Base-by-base conservation (phyloP, 768 basidiomycete genomes). In the Termitomyces heimii region DNA sequence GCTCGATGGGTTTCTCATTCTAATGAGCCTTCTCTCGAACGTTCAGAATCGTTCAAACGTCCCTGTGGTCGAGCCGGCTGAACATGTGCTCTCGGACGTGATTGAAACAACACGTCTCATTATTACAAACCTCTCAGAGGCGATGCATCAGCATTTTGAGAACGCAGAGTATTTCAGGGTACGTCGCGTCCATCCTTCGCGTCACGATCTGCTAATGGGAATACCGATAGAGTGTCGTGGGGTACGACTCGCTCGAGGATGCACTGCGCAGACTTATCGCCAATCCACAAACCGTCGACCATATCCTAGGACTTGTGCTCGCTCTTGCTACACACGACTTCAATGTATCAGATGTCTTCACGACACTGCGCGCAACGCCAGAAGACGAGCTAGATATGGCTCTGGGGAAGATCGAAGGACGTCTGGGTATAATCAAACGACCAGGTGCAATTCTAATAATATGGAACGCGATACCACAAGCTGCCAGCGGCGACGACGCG, bases 1-100 rank as follows among this genome's bases (percentile, higher is more conserved):
- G 64, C 74, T 88, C 64, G 92, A 93, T 59, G 92, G 92, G 0
- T 92, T 92, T 66, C 73, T 92, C 20, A 80, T 83, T 10, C 72
- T 92, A 32, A 83, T 92, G 71, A 88, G 82, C 62, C 77, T 88
- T 31, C 74, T 94, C 4, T 87, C 89, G 1, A 82, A 82, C 0
- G 69, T 88, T 0, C 68, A 78, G 53, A 72, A 74, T 26, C 62
- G 67, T 34, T 61, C 68, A 32, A 62, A 68, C 20, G 65, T 59
- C 9, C 63, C 71, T 2, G 68, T 75, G 1, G 66, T 70, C 3
- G 74, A 74, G 46, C 71, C 72, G 5, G 75, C 76, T 58, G 74
- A 75, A 37, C 68, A 71, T 55, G 64, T 69, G 26, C 62, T 75
- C 37, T 61, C 62, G 28, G 73, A 77, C 57, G 71, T 75, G 2